These are phyloP conservation scores for Termitomyces eurrhizus DNA, from an alignment of 768 basidiomycete species.

Conservation along the genomic window DNA sequence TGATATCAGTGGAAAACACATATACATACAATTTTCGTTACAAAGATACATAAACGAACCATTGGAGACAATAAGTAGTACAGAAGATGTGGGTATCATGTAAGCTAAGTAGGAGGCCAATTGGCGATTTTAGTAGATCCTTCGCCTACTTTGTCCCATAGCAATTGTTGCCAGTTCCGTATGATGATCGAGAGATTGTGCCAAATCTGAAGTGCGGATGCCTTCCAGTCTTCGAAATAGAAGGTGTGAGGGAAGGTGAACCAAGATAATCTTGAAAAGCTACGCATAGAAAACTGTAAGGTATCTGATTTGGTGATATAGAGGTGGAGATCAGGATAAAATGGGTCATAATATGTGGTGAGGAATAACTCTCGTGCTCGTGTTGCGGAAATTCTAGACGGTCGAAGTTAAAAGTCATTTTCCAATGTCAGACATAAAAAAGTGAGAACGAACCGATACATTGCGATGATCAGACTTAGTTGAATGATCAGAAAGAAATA, in stretches of 20 bases:
- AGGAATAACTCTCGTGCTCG: constrained; percentile 58
- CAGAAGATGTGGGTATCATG: not conserved
- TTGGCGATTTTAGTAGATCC: constrained; percentile 19
- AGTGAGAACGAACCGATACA: constrained; percentile 53
- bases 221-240: constrained; percentile 36
- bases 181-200: constrained; percentile 31
- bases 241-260: constrained; percentile 35
- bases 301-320: constrained; percentile 42
- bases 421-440: not conserved
- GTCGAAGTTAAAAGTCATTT: not conserved
- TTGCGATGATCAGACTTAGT: constrained; percentile 38
- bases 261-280: constrained; percentile 23
- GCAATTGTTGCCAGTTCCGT: constrained; percentile 31
- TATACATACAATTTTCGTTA: constrained; percentile 3
- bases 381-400: constrained; percentile 39
- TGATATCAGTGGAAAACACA: constrained; percentile 7
- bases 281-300: constrained; percentile 30
- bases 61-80: not conserved
- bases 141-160: constrained; percentile 44
- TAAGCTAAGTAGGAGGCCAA: constrained; percentile 36
- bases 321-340: constrained; percentile 68
- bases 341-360: constrained; percentile 75
- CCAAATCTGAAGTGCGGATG: constrained; percentile 32
- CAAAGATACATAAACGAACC: not conserved
- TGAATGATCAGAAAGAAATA: constrained; percentile 38